phyloP scores from a whole-genome alignment of 2,329 filamentous ascomycete species.

The Blastomyces parvus region DNA sequence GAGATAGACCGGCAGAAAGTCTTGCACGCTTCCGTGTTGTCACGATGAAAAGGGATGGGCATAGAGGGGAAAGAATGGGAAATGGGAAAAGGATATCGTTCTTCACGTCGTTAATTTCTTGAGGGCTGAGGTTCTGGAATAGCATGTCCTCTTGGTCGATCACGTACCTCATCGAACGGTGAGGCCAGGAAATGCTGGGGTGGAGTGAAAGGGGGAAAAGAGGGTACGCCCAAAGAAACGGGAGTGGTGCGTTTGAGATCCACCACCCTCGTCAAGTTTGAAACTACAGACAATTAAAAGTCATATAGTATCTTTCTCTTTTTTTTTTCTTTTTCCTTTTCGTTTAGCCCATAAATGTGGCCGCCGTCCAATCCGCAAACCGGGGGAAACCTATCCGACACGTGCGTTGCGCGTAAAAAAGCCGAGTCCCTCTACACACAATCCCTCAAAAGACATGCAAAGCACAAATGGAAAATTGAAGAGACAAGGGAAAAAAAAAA shows the following conservation, averaged over 20 bases:
- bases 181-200: not conserved
- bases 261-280: not conserved
- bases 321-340: no score
- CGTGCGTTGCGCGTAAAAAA: not conserved
- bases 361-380: not conserved
- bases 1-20: constrained; percentile 71
- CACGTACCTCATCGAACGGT: not conserved
- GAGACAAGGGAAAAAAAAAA: constrained; percentile 2
- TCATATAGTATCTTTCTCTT: not conserved
- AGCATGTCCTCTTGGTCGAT: not conserved
- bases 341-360: not conserved
- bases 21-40: not conserved
- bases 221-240: not conserved
- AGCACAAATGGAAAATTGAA: constrained; percentile 3
- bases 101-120: constrained; percentile 9
- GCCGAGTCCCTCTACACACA: not conserved
- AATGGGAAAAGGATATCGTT: not conserved
- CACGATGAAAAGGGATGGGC: constrained; percentile 13
- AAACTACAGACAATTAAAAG: constrained; percentile 2
- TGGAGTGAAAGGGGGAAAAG: not conserved
- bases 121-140: not conserved
- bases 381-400: not conserved
- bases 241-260: not conserved
- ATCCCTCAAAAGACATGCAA: not conserved
- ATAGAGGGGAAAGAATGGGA: constrained; percentile 13